phyloP scores from a whole-genome alignment of 805 yeast species.

The Lipomyces starkeyi region DNA sequence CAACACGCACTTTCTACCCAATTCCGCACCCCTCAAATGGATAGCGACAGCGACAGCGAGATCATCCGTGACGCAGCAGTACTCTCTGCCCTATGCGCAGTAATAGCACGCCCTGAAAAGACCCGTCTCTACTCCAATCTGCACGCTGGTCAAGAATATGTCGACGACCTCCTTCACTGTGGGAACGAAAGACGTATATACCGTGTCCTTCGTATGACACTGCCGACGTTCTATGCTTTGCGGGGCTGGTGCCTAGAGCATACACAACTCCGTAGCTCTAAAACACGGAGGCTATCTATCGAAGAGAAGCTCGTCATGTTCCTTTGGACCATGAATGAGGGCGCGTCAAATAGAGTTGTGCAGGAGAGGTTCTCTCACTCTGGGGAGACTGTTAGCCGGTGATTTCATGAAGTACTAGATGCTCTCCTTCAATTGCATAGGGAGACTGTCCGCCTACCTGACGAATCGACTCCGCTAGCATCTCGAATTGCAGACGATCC shows the following conservation, averaged over 20 bases:
- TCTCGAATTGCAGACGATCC: constrained; percentile 1
- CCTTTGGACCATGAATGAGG: constrained; percentile 3
- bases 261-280: not conserved
- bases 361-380: not conserved
- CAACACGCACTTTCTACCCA: no score
- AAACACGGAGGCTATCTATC: not conserved
- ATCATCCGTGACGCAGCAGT: not conserved
- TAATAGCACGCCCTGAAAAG: not conserved
- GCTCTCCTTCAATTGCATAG: not conserved
- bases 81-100: not conserved
- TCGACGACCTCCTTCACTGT: constrained; percentile 3
- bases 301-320: not conserved
- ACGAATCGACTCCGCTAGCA: constrained; percentile 1
- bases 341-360: not conserved
- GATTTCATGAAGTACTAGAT: not conserved
- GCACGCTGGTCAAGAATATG: not conserved
- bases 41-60: not conserved
- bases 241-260: not conserved
- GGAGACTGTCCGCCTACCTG: not conserved
- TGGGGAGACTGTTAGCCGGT: constrained; percentile 2
- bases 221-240: not conserved
- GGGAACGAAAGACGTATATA: not conserved
- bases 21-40: not conserved
- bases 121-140: constrained; percentile 3
- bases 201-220: not conserved